Conservation (phyloP, 495 filamentous ascomycete species). For the Filosporella fistucella region DNA sequence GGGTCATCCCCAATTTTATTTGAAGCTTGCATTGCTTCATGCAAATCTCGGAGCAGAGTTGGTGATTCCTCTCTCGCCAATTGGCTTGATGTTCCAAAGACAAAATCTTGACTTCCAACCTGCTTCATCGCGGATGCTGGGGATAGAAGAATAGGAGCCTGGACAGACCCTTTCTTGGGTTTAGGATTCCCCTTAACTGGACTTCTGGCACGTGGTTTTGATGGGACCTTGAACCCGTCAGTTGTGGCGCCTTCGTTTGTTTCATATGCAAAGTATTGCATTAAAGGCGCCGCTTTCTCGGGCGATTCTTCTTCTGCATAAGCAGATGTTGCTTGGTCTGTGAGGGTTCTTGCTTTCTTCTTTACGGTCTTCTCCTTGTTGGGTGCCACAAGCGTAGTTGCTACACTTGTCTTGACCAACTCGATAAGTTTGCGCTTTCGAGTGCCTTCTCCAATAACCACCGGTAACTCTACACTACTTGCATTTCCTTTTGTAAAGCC, state of each 20-base stretch:
- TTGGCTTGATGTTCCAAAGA: slow-evolving; percentile 94
- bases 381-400: slow-evolving; percentile 14
- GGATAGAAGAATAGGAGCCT: slow-evolving; percentile 56
- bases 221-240: slow-evolving; percentile 14
- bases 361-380: slow-evolving; percentile 49
- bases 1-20: slow-evolving; percentile 32
- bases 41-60: slow-evolving; percentile 59
- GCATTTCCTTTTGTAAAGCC: slow-evolving; percentile 15
- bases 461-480: slow-evolving; percentile 24
- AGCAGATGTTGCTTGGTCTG: slow-evolving; percentile 75
- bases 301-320: slow-evolving; percentile 40
- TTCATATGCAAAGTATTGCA: slow-evolving; percentile 29
- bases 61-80: slow-evolving; percentile 74
- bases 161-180: slow-evolving; percentile 38
- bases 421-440: slow-evolving; percentile 49
- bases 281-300: slow-evolving; percentile 19
- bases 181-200: slow-evolving; percentile 29
- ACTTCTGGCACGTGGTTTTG: slow-evolving; percentile 13
- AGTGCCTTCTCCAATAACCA: slow-evolving; percentile 28
- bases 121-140: slow-evolving; percentile 66
- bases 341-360: slow-evolving; percentile 81
- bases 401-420: slow-evolving; percentile 27
- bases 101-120: slow-evolving; percentile 69
- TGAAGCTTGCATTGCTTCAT: slow-evolving; percentile 65
- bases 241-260: slow-evolving; percentile 6